phyloP scores from a whole-genome alignment of 2,329 filamentous ascomycete species.

The Bipolaris victoriae region DNA sequence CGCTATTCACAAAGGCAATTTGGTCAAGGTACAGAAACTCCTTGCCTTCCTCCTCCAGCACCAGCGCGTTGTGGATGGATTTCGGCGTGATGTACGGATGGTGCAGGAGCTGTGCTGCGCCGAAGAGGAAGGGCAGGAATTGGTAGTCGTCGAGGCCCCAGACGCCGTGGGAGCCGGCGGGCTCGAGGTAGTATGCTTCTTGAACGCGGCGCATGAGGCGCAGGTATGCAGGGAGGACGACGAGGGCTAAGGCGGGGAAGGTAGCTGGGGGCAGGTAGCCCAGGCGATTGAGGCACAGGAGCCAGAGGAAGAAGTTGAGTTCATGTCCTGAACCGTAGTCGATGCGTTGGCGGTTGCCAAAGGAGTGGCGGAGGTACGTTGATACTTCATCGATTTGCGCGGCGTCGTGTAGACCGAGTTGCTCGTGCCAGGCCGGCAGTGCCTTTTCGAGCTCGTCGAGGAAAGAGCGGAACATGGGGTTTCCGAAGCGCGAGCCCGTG shows the following conservation, averaged over 20 bases:
- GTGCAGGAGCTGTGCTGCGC: constrained; percentile 63
- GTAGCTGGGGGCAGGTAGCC: constrained; percentile 66
- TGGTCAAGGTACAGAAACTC: constrained; percentile 93
- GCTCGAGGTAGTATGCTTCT: constrained; percentile 93
- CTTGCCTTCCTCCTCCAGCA: constrained; percentile 81
- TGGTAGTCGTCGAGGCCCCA: constrained; percentile 62
- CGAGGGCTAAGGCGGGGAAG: constrained; percentile 76
- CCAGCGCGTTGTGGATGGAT: constrained; percentile 82
- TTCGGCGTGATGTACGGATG: constrained; percentile 64
- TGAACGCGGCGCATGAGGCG: constrained; percentile 86
- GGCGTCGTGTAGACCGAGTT: constrained; percentile 60
- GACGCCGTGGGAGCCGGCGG: constrained; percentile 62
- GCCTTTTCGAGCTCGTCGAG: constrained; percentile 66
- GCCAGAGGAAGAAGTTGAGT: constrained; percentile 95
- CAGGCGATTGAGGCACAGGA: constrained; percentile 89
- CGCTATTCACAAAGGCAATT: constrained; percentile 91
- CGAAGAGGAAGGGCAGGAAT: constrained; percentile 60
- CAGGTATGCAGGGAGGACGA: constrained; percentile 83
- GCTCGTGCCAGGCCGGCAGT: constrained; percentile 66
- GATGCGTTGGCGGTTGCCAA: constrained; percentile 80
- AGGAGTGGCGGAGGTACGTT: constrained; percentile 80
- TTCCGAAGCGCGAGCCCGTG: constrained; percentile 91
- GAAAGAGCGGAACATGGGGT: constrained; percentile 85
- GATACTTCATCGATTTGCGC: constrained; percentile 72
- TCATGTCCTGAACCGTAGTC: constrained; percentile 98